Base-by-base conservation (phyloP, 306 rosid species). In the Fagus crenata region DNA sequence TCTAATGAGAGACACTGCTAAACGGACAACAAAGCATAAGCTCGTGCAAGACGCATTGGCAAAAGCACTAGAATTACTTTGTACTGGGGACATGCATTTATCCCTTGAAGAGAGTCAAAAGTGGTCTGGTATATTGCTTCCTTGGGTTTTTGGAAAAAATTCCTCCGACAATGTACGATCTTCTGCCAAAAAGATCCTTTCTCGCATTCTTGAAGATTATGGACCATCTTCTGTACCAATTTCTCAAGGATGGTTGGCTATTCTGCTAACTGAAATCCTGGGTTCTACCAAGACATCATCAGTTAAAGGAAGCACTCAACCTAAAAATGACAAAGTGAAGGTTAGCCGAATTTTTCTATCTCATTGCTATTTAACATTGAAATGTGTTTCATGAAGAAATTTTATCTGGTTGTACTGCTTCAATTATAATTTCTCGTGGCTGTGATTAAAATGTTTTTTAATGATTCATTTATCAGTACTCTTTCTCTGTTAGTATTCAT, bases 191-290 rank as follows among this genome's bases (percentile, higher is more conserved):
- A 92, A 86, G 84, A 90, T 95, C 75, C 95, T 95, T 51, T 86
- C 96, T 74, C 82, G 79, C 85, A 86, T 95, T 71, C 85, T 95
- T 58, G 93, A 92, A 77, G 92, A 89, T 80, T 76, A 92, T 51
- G 97, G 97, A 70, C 92, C 97, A 71, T 53, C 71, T 68, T 83
- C 91, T 22, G 80, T 92, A 74, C 97, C 96, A 7, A 83, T 90
- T 78, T 92, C 98, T 78, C 97, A 92, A 84, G 98, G 91, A 60
- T 92, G 98, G 98, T 81, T 95, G 72, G 93, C 90, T 78, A 73
- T 90, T 80, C 81, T 95, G 54, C 85, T 95, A 74, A 82, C 82
- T 71, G 96, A 92, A 86, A 85, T 85, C 60, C 87, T 83, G 49
- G 84, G 76, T 46, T 84, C 89, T 77, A 79, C 73, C 78, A 89